Conservation (phyloP, 768 basidiomycete genomes). For the Auriscalpium orientale region DNA sequence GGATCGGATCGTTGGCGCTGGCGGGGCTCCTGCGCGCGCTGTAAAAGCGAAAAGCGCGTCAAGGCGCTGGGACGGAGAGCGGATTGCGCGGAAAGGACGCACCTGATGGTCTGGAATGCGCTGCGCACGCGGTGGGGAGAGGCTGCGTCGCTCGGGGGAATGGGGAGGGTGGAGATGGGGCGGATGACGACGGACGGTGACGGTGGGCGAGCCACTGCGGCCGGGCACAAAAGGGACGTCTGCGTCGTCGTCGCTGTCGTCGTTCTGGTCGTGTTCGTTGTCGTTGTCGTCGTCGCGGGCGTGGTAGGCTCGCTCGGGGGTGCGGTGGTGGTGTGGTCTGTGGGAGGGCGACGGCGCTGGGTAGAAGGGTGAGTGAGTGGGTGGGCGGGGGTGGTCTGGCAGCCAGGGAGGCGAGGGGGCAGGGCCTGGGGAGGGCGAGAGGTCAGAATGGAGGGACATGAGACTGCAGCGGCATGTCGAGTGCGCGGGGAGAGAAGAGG, state of each 20-base stretch:
- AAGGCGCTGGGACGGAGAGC: not conserved
- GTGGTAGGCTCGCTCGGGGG: too few species aligned
- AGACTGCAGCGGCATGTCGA: not conserved
- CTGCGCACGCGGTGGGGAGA: not conserved
- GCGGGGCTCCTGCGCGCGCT: not conserved
- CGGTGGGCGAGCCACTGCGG: not conserved
- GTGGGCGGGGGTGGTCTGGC: not conserved
- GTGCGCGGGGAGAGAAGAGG: not conserved
- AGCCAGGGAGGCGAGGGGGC: not conserved
- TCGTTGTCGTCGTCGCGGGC: not conserved
- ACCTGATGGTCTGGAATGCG: constrained; percentile 8
- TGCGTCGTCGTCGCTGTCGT: not conserved
- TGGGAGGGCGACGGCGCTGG: not conserved
- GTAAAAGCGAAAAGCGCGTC: not conserved
- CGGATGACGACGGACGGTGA: not conserved
- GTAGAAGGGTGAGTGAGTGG: not conserved
- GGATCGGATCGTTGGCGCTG: not conserved
- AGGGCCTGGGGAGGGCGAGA: not conserved
- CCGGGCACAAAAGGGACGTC: constrained; percentile 1
- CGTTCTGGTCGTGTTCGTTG: not conserved
- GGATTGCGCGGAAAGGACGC: not conserved
- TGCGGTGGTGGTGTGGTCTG: not conserved
- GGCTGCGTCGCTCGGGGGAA: not conserved
- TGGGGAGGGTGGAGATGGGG: constrained; percentile 1
- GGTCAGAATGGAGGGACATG: not conserved